Conservation (phyloP, 1,284 basidiomycete species). For the Ceratobasidium sp. region DNA sequence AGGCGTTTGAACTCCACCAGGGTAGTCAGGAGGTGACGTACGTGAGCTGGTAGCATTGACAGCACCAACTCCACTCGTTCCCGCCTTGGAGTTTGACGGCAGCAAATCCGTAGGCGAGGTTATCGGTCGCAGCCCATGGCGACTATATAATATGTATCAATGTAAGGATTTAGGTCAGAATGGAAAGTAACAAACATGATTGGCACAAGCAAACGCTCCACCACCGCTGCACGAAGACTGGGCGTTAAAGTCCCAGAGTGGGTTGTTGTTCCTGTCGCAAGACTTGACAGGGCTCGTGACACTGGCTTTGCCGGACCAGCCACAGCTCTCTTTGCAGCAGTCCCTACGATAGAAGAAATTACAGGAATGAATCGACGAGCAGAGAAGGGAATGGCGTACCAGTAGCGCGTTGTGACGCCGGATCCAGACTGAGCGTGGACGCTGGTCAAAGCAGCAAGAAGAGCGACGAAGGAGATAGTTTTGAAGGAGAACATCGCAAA, state of each 20-base stretch:
- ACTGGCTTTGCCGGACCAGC: too few species aligned
- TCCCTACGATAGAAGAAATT: slow-evolving; percentile 26
- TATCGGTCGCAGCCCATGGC: slow-evolving; percentile 46
- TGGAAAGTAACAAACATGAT: slow-evolving; percentile 11
- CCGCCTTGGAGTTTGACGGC: slow-evolving; percentile 46
- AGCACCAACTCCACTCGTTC: slow-evolving; percentile 46
- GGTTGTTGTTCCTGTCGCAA: slow-evolving; percentile 47
- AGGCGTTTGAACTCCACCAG: neutral
- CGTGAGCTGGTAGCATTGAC: slow-evolving; percentile 49
- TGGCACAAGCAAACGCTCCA: slow-evolving; percentile 46
- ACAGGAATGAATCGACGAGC: neutral
- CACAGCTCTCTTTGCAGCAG: slow-evolving; percentile 49
- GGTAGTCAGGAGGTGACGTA: neutral
- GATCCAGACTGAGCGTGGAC: slow-evolving; percentile 44
- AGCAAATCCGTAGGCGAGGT: slow-evolving; percentile 48
- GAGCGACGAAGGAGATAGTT: neutral
- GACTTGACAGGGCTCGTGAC: slow-evolving; percentile 47
- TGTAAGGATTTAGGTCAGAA: neutral
- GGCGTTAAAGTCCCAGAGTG: slow-evolving; percentile 39
- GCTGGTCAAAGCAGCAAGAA: slow-evolving; percentile 3
- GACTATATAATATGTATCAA: neutral
- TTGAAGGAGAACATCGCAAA: slow-evolving; percentile 78
- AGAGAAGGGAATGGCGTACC: slow-evolving; percentile 32
- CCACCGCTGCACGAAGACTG: slow-evolving; percentile 45
- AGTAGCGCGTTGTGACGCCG: slow-evolving; percentile 47